Conservation (phyloP, 2,329 filamentous ascomycete species). For the Aspergillaceae sp. region DNA sequence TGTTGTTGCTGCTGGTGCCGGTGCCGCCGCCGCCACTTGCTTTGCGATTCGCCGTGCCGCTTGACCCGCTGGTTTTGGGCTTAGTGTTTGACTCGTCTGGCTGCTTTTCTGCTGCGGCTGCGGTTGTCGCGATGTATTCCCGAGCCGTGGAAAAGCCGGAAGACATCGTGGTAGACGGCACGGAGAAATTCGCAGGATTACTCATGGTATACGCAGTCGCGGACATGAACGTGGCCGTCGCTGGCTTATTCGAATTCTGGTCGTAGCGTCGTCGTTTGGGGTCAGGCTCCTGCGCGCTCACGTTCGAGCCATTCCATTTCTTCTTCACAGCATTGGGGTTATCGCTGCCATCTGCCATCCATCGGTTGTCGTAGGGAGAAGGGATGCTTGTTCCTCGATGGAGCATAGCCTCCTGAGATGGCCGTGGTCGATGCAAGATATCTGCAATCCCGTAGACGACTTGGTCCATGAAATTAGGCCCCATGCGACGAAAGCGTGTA, state of each 20-base stretch:
- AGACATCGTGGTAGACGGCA: conserved; percentile 31
- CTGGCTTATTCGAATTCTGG: conserved; percentile 6
- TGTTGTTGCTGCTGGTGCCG: conserved; percentile 9
- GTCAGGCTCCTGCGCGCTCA: conserved; percentile 13
- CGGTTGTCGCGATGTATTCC: conserved; percentile 40
- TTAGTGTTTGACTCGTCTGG: conserved; percentile 14
- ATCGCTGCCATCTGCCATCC: conserved; percentile 55
- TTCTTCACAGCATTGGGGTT: conserved; percentile 23
- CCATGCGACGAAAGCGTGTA: conserved; percentile 50
- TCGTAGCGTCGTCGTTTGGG: conserved; percentile 23
- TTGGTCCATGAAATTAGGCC: conserved; percentile 58
- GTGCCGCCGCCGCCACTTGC: not conserved
- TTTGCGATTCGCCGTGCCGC: conserved; percentile 23
- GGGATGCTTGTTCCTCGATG: conserved; percentile 33
- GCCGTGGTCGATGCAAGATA: conserved; percentile 59
- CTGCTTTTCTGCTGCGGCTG: conserved; percentile 10
- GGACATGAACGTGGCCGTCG: conserved; percentile 24
- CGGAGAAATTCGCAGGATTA: conserved; percentile 31
- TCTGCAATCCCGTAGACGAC: conserved; percentile 59
- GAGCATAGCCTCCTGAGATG: conserved; percentile 48
- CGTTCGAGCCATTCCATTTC: conserved; percentile 28
- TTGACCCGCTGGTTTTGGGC: conserved; percentile 18
- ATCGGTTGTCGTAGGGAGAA: conserved; percentile 57
- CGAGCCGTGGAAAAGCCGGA: conserved; percentile 57
- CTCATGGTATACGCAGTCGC: conserved; percentile 55